Base-by-base conservation (phyloP, 805 yeast genomes). In the Teunomyces tritomae region DNA sequence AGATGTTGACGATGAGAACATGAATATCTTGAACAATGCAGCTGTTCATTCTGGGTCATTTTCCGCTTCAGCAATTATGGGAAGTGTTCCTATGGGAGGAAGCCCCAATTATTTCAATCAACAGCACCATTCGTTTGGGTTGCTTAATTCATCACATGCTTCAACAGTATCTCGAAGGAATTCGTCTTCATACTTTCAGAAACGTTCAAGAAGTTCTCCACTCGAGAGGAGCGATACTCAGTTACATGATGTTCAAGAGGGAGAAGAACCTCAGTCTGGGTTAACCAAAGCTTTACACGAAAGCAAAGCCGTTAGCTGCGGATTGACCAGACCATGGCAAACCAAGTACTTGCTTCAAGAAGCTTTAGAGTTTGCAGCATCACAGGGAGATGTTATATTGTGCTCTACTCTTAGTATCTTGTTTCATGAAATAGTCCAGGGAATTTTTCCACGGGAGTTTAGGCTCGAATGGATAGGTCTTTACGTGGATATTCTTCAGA, bases 301-400 rank as follows among this genome's bases (percentile, higher is more conserved):
- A 16, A 51, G 47, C 14, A 44, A 45, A 8, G 28, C 28, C 8
- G 43, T 47, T 11, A 32, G 54, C 44, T 48, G 51, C 28, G 11
- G 48, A 30, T 42, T 39, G 24, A 36, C 44, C 33, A 53, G 53
- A 28, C 89, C 91, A 0, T 87, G 90, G 87, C 69, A 73, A 13
- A 77, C 85, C 2, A 64, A 70, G 6, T 65, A 62, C 41, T 60
- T 87, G 48, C 68, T 87, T 8, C 57, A 66, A 41, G 70, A 79
- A 53, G 80, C 83, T 0, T 63, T 80, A n/a, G 74, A 74, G 17
- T 83, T 78, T 63, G 78, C 85, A 37, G 60, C 77, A 4, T 62
- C 63, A 7, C 86, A 83, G 53, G 92, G 92, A 1, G 89, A 87
- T 59, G 57, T 84, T 13, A 67, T 83, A 10, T 69, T 83, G 74